Percentiles rank a stretch among this genome's conserved stretches.
phyloP scores from a whole-genome alignment of 2,329 filamentous ascomycete species.

The Beauveria brongniartii region DNA sequence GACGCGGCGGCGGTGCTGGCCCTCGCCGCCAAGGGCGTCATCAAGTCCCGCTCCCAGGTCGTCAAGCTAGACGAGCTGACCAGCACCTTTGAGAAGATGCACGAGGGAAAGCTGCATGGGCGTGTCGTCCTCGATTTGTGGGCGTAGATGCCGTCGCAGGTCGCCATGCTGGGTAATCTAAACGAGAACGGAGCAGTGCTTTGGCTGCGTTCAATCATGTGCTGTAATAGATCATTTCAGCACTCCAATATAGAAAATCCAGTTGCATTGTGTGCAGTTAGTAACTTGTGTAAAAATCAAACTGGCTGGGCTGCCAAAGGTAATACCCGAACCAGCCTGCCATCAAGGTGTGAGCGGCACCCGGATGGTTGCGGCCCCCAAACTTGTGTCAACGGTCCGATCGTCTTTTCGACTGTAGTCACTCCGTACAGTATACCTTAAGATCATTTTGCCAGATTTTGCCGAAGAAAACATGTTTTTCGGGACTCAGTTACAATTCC shows the following conservation, averaged over 20 bases:
- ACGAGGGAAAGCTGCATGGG: conserved; percentile 11
- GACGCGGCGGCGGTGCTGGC: conserved; percentile 28
- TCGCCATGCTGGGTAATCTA: neutral
- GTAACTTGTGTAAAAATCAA: neutral
- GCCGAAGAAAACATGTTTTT: no score
- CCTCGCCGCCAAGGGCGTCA: conserved; percentile 1
- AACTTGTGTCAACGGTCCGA: neutral
- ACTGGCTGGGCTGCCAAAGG: no score
- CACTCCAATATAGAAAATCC: neutral
- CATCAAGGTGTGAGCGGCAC: neutral
- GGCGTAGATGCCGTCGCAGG: neutral
- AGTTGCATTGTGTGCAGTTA: neutral
- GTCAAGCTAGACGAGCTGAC: conserved; percentile 11
- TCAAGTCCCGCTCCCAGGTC: conserved; percentile 2
- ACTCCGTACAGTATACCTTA: neutral
- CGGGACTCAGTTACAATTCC: no score
- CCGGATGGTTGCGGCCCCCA: neutral
- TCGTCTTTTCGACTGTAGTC: no score
- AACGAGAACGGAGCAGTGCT: neutral
- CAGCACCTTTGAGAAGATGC: conserved; percentile 7
- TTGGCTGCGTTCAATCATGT: neutral
- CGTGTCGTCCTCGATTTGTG: conserved; percentile 11
- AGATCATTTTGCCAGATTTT: no score
- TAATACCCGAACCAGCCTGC: neutral
- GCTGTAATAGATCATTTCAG: neutral